Conservation (phyloP, 2,329 filamentous ascomycete genomes). For the Colletotrichum orbiculare region DNA sequence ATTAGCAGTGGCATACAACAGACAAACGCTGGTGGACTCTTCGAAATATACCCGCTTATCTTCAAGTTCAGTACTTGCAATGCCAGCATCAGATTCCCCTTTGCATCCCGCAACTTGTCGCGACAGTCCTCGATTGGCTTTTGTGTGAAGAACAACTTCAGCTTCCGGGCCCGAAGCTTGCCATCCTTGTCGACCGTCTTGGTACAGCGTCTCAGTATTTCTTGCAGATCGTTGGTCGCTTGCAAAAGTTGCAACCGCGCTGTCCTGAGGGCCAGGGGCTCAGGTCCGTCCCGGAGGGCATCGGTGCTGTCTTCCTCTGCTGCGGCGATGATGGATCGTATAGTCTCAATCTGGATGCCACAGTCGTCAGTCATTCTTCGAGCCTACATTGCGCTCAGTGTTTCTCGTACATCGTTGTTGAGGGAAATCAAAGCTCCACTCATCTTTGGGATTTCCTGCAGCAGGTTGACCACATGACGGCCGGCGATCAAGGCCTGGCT, state of each 20-base stretch:
- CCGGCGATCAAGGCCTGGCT: slow-evolving; percentile 16
- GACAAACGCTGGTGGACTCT: no score
- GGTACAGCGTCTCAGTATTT: not conserved
- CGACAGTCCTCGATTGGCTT: not conserved
- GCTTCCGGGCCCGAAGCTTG: not conserved
- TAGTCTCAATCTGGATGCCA: slow-evolving; percentile 5
- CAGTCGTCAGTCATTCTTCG: not conserved
- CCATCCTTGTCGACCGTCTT: not conserved
- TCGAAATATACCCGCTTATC: not conserved
- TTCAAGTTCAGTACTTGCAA: not conserved
- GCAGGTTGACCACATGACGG: not conserved
- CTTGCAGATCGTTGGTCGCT: not conserved
- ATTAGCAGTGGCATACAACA: no score
- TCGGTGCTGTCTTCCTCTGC: not conserved
- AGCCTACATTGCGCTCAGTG: rapidly evolving
- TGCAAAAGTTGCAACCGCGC: not conserved
- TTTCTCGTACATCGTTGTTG: slow-evolving; percentile 3
- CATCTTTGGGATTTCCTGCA: slow-evolving; percentile 15
- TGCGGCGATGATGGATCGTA: not conserved
- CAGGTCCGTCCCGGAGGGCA: not conserved
- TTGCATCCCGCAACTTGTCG: not conserved
- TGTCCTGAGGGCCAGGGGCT: not conserved
- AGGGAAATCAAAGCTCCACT: slow-evolving; percentile 9
- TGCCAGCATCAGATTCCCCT: not conserved
- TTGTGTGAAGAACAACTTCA: slow-evolving; percentile 10